Percentiles rank a stretch among this genome's conserved stretches.
Conservation (phyloP, 768 basidiomycete genomes). For the Mycena vitilis region DNA sequence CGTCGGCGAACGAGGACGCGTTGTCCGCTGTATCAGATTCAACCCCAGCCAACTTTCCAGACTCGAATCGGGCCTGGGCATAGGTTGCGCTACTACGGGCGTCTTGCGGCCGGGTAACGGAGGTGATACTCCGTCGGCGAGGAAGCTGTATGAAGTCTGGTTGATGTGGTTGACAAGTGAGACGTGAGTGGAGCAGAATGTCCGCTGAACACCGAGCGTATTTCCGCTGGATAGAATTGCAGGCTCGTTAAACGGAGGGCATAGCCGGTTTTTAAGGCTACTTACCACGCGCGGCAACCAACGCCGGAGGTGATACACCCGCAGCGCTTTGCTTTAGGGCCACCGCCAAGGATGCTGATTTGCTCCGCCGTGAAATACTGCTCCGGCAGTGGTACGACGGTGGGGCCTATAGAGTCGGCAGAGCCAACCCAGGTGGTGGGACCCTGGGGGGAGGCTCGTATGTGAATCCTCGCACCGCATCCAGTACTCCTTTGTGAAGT, state of each 20-base stretch:
- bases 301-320: slow-evolving; percentile 8
- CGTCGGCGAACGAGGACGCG: not conserved
- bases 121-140: slow-evolving; percentile 7
- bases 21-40: not conserved
- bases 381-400: slow-evolving; percentile 1
- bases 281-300: slow-evolving; percentile 21
- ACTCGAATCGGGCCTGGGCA: not conserved
- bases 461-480: slow-evolving; percentile 4
- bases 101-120: not conserved
- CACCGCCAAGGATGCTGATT: not conserved
- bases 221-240: slow-evolving; percentile 5
- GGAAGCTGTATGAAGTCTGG: slow-evolving; percentile 8
- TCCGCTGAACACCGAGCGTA: slow-evolving; percentile 6
- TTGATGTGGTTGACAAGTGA: not conserved
- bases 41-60: too few relatives aligned
- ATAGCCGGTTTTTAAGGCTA: too few relatives aligned
- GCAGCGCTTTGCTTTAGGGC: not conserved
- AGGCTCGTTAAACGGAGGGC: too few relatives aligned
- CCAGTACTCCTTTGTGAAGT: not conserved
- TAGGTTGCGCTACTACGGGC: not conserved
- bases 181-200: not conserved
- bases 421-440: not conserved
- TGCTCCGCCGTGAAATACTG: slow-evolving; percentile 21
- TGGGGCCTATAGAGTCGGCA: not conserved
- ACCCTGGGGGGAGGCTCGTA: not conserved